phyloP scores from a whole-genome alignment of 192 early-diverging fungal species.

The Ramicandelaber brevisporus region DNA sequence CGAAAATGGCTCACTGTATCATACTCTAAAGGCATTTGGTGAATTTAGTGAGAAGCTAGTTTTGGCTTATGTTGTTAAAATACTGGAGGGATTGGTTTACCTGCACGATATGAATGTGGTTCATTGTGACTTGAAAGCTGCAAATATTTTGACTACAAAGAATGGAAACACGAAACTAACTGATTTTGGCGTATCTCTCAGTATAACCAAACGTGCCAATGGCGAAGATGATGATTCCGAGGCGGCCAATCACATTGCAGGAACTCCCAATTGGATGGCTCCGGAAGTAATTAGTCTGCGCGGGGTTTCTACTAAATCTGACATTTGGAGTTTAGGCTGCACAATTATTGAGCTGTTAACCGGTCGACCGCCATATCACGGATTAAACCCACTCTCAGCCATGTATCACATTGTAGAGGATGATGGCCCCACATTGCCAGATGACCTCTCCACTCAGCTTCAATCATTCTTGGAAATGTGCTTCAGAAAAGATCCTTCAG shows the following conservation, averaged over 20 bases:
- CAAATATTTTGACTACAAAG: constrained; percentile 93
- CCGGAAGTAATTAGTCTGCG: constrained; percentile 79
- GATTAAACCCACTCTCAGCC: constrained; percentile 64
- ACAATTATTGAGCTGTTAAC: constrained; percentile 82
- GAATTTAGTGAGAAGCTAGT: constrained; percentile 75
- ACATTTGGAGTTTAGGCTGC: constrained; percentile 92
- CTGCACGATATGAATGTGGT: constrained; percentile 69
- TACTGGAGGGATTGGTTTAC: constrained; percentile 72
- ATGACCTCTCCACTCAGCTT: constrained; percentile 46
- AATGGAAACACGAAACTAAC: constrained; percentile 82
- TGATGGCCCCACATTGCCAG: constrained; percentile 66
- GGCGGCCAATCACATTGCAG: constrained; percentile 59
- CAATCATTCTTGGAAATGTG: constrained; percentile 58
- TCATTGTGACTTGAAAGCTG: constrained; percentile 92
- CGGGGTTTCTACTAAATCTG: constrained; percentile 66
- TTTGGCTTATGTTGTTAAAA: constrained; percentile 60
- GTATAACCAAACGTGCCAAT: constrained; percentile 41
- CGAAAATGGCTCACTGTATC: constrained; percentile 79
- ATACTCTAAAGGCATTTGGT: constrained; percentile 70
- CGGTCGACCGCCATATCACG: constrained; percentile 76
- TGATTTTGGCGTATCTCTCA: constrained; percentile 88
- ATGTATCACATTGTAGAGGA: constrained; percentile 89
- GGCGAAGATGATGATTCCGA: no score
- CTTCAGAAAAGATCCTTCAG: constrained; percentile 54
- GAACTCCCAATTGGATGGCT: constrained; percentile 76